Conservation (phyloP, 345 rosid genomes). For the Streptanthus diversifolius region DNA sequence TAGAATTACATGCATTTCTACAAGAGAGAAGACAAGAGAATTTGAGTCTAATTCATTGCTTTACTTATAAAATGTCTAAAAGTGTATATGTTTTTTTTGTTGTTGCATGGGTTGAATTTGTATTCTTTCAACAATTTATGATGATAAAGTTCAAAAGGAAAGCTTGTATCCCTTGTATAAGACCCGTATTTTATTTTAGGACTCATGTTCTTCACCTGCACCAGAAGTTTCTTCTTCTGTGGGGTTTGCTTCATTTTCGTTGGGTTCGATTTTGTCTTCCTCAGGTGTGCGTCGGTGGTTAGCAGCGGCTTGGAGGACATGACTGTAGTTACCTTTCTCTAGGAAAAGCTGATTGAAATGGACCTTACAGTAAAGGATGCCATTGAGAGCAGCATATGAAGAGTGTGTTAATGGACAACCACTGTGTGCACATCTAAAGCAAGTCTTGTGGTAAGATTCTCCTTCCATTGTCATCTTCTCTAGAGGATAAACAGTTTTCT, state of each 20-base stretch:
- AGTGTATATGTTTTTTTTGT: background rate
- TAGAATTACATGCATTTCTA: background rate
- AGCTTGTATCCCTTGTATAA: background rate
- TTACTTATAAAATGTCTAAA: background rate
- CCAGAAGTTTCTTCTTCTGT: slow-evolving; percentile 19
- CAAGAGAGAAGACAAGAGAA: background rate
- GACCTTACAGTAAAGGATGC: slow-evolving; percentile 84
- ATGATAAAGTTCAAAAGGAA: background rate
- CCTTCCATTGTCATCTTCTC: slow-evolving; percentile 87
- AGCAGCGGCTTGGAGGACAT: slow-evolving; percentile 52
- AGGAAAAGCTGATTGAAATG: slow-evolving; percentile 89
- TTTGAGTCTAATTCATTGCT: background rate
- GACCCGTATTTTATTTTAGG: background rate
- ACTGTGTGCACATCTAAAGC: slow-evolving; percentile 87
- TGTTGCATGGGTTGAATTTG: background rate
- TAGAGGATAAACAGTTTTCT: slow-evolving; percentile 84
- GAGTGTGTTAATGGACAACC: slow-evolving; percentile 89
- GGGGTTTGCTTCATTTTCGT: slow-evolving; percentile 3
- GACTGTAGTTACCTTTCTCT: slow-evolving; percentile 84
- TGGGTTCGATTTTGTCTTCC: slow-evolving; percentile 17
- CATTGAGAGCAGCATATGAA: slow-evolving; percentile 84
- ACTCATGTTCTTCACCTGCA: slow-evolving; percentile 17
- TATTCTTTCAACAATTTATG: background rate
- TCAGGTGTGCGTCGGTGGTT: slow-evolving; percentile 45
- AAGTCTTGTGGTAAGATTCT: slow-evolving; percentile 84